Conservation (phyloP, 2,329 filamentous ascomycete genomes). For the Pyricularia grisea region DNA sequence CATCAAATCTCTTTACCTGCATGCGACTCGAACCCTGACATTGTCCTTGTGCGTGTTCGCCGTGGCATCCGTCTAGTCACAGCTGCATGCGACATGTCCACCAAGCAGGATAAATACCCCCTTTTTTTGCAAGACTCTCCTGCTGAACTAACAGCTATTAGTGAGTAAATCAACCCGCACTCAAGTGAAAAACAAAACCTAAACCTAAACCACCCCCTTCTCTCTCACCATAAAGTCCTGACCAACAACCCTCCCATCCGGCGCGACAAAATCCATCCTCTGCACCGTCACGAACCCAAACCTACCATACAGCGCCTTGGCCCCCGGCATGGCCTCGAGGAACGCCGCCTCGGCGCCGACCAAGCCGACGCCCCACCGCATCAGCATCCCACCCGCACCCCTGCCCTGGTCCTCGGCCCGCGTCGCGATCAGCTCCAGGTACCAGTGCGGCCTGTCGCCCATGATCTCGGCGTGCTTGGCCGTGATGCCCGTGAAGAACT, state of each 20-base stretch:
- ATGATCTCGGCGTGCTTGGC: slow-evolving; percentile 26
- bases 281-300: slow-evolving; percentile 1
- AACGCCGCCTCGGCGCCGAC: slow-evolving; percentile 30
- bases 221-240: slow-evolving; percentile 2
- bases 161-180: not conserved
- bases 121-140: not conserved
- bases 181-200: not conserved
- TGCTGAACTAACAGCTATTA: not conserved
- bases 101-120: not conserved
- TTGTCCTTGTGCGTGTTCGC: not conserved
- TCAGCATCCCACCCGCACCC: slow-evolving; percentile 31
- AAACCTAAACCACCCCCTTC: not conserved
- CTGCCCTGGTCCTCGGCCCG: slow-evolving; percentile 31
- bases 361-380: slow-evolving; percentile 36
- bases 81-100: not conserved
- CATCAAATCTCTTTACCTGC: not conserved
- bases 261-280: not conserved
- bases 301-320: not conserved
- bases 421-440: slow-evolving; percentile 37
- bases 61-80: not conserved
- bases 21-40: too few relatives aligned
- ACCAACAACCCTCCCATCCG: not conserved
- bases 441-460: slow-evolving; percentile 33
- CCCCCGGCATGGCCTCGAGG: not conserved
- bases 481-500: slow-evolving; percentile 29